Percentiles rank a stretch among this genome's conserved stretches.
These are phyloP conservation scores for Melaleuca quinquenervia DNA, from an alignment of 345 rosid genomes.

Conservation along the genomic window DNA sequence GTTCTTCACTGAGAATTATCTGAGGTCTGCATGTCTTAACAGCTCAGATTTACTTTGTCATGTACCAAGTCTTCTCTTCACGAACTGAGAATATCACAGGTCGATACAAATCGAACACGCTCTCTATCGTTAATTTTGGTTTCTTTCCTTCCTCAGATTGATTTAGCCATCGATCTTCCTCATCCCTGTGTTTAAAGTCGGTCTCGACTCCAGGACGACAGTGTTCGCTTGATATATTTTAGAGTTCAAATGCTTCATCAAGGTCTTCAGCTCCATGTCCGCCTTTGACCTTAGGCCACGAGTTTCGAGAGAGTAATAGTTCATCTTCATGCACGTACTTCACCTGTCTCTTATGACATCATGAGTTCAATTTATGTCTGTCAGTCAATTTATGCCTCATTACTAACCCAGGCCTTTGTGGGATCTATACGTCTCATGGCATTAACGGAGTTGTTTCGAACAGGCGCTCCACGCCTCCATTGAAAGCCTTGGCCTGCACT, in stretches of 20 bases:
- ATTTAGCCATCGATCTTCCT: not conserved
- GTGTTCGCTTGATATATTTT: not conserved
- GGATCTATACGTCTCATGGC: not conserved
- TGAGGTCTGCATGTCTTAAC: not conserved
- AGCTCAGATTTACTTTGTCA: not conserved
- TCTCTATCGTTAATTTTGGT: not conserved
- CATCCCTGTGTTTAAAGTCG: not conserved
- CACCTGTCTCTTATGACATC: not conserved
- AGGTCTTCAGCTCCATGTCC: not conserved
- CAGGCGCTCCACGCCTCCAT: too few species aligned
- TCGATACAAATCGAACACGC: not conserved
- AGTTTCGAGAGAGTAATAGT: not conserved
- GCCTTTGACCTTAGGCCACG: not conserved
- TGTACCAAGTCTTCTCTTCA: not conserved
- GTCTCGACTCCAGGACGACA: not conserved
- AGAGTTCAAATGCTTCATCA: not conserved
- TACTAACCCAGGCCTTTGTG: not conserved
- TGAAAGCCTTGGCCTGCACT: not conserved
- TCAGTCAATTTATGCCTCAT: not conserved
- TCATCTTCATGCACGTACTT: not conserved
- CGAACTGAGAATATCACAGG: not conserved
- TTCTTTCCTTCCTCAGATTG: not conserved
- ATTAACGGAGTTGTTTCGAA: too few species aligned
- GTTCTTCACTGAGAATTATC: not conserved
- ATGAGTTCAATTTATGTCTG: not conserved